Conservation (phyloP, 2,329 filamentous ascomycete genomes). For the Camillea tinctor region DNA sequence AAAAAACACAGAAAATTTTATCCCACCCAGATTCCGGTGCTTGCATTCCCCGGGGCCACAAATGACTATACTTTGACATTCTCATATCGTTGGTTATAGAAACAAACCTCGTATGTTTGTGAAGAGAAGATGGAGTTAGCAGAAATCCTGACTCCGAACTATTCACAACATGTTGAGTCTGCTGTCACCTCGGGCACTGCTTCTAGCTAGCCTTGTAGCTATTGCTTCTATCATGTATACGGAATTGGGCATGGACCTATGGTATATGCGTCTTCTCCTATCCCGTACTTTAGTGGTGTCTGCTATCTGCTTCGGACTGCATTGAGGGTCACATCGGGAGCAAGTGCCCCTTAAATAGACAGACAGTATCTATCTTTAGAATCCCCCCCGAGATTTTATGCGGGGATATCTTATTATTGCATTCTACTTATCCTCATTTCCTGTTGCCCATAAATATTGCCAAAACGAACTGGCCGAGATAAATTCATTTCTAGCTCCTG, state of each 20-base stretch:
- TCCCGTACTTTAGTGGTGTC: neutral
- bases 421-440: too few species aligned
- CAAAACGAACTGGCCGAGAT: too few species aligned
- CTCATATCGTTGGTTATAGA: slow-evolving; percentile 8
- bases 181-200: slow-evolving; percentile 14
- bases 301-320: neutral
- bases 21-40: slow-evolving; percentile 6
- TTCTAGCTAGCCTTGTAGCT: slow-evolving; percentile 19
- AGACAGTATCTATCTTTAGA: too few species aligned
- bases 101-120: neutral
- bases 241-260: slow-evolving; percentile 8
- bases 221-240: slow-evolving; percentile 17
- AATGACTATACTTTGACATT: slow-evolving; percentile 2
- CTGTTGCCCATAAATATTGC: too few species aligned
- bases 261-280: slow-evolving; percentile 23
- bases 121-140: slow-evolving; percentile 6
- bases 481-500: too few species aligned
- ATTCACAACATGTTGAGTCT: slow-evolving; percentile 17
- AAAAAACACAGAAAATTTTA: slow-evolving; percentile 1
- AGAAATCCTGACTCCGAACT: slow-evolving; percentile 1
- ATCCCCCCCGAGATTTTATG: too few species aligned
- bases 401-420: too few species aligned
- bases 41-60: slow-evolving; percentile 21
- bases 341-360: too few species aligned
- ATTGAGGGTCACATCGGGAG: neutral